Evolutionary conservation across 305 asterid genomes (phyloP).

Genomic region (Withania somnifera): DNA sequence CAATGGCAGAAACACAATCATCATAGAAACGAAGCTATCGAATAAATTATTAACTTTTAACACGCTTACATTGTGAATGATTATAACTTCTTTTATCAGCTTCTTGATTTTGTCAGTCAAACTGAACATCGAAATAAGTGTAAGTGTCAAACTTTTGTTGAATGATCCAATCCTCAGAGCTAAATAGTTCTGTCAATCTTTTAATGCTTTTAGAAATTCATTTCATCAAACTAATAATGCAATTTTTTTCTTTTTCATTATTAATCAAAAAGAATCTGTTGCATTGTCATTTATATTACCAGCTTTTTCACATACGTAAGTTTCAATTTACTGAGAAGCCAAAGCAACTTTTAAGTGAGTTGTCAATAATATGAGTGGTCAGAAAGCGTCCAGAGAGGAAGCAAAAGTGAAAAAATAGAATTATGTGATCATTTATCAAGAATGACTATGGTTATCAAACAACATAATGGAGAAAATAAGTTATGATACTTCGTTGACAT

Average conservation of each 20-base stretch:
- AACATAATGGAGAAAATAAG: no score
- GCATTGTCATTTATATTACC: not conserved
- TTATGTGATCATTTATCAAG: no score
- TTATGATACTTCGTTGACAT: no score
- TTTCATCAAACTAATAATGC: not conserved
- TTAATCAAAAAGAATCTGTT: not conserved
- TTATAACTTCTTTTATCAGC: not conserved
- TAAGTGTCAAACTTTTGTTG: not conserved
- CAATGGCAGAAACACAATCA: no score
- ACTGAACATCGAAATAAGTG: not conserved
- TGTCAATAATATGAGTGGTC: no score
- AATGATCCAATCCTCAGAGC: not conserved
- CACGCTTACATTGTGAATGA: not conserved
- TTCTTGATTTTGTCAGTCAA: not conserved
- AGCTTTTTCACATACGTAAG: not conserved
- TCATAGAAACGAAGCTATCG: no score
- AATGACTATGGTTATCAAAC: no score
- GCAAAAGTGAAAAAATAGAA: no score
- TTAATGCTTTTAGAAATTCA: not conserved
- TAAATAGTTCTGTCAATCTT: not conserved
- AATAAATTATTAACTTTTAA: no score
- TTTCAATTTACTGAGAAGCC: not conserved
- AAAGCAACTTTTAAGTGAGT: not conserved
- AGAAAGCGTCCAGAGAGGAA: no score
- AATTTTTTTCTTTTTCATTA: not conserved